Percentiles rank a stretch among this genome's conserved stretches.
phyloP scores from a whole-genome alignment of 148 eudicot species.

The Camellia sinensis region DNA sequence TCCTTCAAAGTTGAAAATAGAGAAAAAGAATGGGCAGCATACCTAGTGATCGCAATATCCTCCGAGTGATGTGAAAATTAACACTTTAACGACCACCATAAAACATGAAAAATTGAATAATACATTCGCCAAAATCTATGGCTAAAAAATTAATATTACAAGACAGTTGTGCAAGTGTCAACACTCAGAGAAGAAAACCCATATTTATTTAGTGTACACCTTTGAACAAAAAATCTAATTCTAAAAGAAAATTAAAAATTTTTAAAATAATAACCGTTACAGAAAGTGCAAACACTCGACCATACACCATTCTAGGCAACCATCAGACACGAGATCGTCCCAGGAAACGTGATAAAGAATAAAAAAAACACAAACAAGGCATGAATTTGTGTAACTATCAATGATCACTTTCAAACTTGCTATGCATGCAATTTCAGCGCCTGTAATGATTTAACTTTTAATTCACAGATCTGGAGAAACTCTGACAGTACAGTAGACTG shows the following conservation, averaged over 20 bases:
- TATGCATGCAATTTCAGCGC: conserved; percentile 49
- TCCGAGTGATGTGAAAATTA: background rate
- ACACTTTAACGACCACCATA: background rate
- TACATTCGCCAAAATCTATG: conserved; percentile 19
- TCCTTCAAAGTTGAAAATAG: no score
- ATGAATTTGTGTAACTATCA: background rate
- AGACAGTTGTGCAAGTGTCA: background rate
- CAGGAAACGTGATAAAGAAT: background rate
- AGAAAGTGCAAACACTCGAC: background rate
- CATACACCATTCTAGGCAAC: background rate
- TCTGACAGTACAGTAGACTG: conserved; percentile 47
- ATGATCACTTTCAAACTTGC: background rate
- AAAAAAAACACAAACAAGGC: background rate
- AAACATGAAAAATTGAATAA: conserved; percentile 2
- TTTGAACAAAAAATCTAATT: background rate
- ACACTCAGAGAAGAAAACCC: conserved; percentile 1
- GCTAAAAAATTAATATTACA: conserved; percentile 2
- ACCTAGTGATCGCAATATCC: background rate
- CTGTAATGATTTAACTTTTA: conserved; percentile 53
- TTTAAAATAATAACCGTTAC: background rate
- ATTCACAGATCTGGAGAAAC: conserved; percentile 69
- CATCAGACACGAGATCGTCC: conserved; percentile 6
- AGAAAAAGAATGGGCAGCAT: no score
- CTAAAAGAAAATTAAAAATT: background rate
- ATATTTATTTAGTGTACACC: background rate